Base-by-base conservation (phyloP, 164 flowering plant genomes). In the Vitis riparia region DNA sequence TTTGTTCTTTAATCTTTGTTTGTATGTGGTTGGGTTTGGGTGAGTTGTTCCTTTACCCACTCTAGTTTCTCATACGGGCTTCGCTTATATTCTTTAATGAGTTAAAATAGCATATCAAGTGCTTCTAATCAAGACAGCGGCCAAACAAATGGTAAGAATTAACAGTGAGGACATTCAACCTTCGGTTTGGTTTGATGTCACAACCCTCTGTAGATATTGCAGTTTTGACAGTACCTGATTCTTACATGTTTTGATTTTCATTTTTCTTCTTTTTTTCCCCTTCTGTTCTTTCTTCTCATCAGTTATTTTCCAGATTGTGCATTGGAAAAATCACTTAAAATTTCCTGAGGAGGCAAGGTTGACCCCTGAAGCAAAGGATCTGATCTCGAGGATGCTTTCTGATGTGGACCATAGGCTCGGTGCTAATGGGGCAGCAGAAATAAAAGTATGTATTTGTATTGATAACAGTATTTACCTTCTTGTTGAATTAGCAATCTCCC, bases 331-430 rank as follows among this genome's bases (percentile, higher is more conserved):
- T 81, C 87, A 91, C 81, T 76, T 96, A 51, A 87, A 85, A 75
- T 96, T 96, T 84, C 97, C 98, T 23, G 97, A 87, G 73, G 98
- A 93, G 55, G 78, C 86, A 68, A 82, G 91, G 71, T 69, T 96
- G 79, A 70, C 98, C 64, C 84, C 87, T 37, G 98, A 91, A 81
- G 97, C 99, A 68, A 93, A 84, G 81, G 90, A 93, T 82, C 84
- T 96, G 52, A 92, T 93, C 57, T 82, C 84, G 55, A 67, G 84
- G 75, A 72, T 89, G 74, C 89, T 89, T 29, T 89, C 91, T 75
- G 90, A 88, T 82, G 90, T 83, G 47, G 87, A 89, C 37, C 80
- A 86, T 73, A 89, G 99, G 77, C 86, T 96, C 59, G 99, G 98
- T 68, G 82, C 89, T 73, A 80, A 80, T 55, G 97, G 95, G 23